Evolutionary conservation across 2,329 filamentous ascomycete species (phyloP), one percentile per base, ranked within the genome.

Genomic region (Gaeumannomyces tritici): DNA sequence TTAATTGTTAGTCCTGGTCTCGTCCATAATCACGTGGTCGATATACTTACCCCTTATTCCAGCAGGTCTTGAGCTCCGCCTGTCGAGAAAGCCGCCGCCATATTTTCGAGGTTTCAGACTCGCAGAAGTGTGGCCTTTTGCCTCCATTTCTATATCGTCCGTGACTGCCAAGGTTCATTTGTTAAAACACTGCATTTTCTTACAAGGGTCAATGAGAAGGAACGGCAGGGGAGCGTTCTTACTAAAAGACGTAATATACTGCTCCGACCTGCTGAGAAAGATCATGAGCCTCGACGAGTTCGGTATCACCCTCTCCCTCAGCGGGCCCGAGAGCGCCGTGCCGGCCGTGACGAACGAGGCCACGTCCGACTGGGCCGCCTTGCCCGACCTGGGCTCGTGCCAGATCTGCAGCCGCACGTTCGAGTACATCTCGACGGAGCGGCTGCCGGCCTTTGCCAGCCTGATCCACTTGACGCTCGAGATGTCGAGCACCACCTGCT

Each of bases 401-500:
- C 70, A 71, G 11, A 71, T 69, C 61, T 71, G 70, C 47, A 71
- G 62, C 4, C 70, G 63, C 6, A 69, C 68, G 42, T 65, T 67
- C 55, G 67, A 69, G 57, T 67, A 69, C 33, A 66, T 68, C 15
- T 68, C 66, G 60, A 61, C 67, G 13, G 66, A 64, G 13, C 67
- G 64, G 51, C 61, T 67, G 63, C 63, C 65, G 3, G 66, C 65
- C 54, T 62, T 64, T 60, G 61, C 61, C 12, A 70, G 61, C 31
- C 62, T 66, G 27, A 71, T 65, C 28, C 69, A 65, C 61, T 69
- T 68, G 33, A 70, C 69, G 60, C 64, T 67, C 29, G 65, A 64
- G 24, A 71, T 71, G 62, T 71, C 70, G 1, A 71, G 65, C 5
- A 71, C 67, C 1, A 71, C 69, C 29, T 68, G 68, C 55, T 71